These are phyloP conservation scores for Starmerella floris DNA, from an alignment of 805 yeast genomes.

Conservation along the genomic window DNA sequence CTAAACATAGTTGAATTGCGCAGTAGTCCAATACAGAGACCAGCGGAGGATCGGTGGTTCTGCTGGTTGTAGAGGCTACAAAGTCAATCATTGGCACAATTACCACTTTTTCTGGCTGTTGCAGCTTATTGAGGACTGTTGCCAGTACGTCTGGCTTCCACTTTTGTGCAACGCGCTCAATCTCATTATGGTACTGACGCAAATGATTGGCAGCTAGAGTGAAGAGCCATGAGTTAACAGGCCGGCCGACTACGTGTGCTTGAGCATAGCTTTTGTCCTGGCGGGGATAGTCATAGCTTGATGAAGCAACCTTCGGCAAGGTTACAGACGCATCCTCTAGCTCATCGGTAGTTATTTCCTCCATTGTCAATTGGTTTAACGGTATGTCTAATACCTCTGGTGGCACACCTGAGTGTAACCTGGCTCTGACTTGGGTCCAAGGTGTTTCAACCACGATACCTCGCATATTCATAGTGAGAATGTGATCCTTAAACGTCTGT, in stretches of 20 bases:
- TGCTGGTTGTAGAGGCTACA: not conserved
- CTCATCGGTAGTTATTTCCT: not conserved
- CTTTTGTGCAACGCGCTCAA: not conserved
- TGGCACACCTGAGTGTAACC: not conserved
- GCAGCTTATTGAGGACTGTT: not conserved
- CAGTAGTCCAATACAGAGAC: constrained; percentile 11
- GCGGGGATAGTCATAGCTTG: not conserved
- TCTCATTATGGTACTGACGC: not conserved
- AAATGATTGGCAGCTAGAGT: not conserved
- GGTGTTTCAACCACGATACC: not conserved
- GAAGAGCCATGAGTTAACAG: not conserved
- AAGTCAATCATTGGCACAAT: not conserved
- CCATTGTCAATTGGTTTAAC: not conserved
- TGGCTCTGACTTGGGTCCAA: not conserved
- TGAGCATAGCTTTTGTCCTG: not conserved
- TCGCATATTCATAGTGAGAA: constrained; percentile 1
- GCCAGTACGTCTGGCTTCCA: not conserved
- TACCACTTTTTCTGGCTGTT: not conserved
- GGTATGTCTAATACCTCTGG: not conserved
- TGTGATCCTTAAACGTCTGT: not conserved
- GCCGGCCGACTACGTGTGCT: not conserved
- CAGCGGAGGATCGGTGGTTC: not conserved
- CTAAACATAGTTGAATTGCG: constrained; percentile 17
- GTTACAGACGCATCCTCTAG: not conserved
- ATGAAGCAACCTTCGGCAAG: too few relatives aligned